Conservation (phyloP, 2,329 filamentous ascomycete species). For the Colletotrichum musae region DNA sequence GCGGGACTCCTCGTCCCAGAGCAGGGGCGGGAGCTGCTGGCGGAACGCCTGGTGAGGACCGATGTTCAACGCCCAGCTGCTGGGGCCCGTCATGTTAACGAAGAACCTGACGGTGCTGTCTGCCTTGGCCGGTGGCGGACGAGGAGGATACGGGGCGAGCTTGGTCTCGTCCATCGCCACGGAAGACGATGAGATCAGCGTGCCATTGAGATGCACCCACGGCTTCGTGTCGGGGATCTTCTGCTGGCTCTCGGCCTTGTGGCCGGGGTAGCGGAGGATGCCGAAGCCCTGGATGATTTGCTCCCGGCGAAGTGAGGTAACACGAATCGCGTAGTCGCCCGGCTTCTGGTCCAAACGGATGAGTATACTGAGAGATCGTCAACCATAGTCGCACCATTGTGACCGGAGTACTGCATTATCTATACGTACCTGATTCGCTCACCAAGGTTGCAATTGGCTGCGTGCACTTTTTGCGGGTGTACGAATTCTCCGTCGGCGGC, state of each 20-base stretch:
- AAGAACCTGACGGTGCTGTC: slow-evolving; percentile 34
- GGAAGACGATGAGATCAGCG: slow-evolving; percentile 28
- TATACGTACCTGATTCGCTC: slow-evolving; percentile 26
- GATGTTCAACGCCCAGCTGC: slow-evolving; percentile 32
- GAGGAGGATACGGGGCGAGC: slow-evolving; percentile 28
- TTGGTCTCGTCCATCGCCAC: slow-evolving; percentile 32
- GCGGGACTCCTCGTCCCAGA: slow-evolving; percentile 29
- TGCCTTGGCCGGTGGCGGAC: slow-evolving; percentile 22
- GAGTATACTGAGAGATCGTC: slow-evolving; percentile 6
- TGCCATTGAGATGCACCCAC: slow-evolving; percentile 31
- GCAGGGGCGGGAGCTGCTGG: slow-evolving; percentile 28
- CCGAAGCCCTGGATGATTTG: slow-evolving; percentile 33
- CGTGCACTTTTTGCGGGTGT: slow-evolving; percentile 26
- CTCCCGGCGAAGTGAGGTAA: slow-evolving; percentile 28
- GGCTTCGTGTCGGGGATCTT: slow-evolving; percentile 18
- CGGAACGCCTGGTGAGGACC: slow-evolving; percentile 33
- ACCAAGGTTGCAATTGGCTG: slow-evolving; percentile 35
- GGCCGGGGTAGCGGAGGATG: slow-evolving; percentile 29
- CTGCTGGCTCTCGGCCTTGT: slow-evolving; percentile 1
- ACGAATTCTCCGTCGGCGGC: slow-evolving; percentile 34
- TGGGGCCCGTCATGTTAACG: slow-evolving; percentile 36
- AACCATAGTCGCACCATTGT: background rate
- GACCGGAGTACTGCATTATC: accelerated
- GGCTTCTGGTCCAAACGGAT: slow-evolving; percentile 24
- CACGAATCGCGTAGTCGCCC: slow-evolving; percentile 15